phyloP scores from a whole-genome alignment of 164 flowering plant species.

The Platanus orientalis region DNA sequence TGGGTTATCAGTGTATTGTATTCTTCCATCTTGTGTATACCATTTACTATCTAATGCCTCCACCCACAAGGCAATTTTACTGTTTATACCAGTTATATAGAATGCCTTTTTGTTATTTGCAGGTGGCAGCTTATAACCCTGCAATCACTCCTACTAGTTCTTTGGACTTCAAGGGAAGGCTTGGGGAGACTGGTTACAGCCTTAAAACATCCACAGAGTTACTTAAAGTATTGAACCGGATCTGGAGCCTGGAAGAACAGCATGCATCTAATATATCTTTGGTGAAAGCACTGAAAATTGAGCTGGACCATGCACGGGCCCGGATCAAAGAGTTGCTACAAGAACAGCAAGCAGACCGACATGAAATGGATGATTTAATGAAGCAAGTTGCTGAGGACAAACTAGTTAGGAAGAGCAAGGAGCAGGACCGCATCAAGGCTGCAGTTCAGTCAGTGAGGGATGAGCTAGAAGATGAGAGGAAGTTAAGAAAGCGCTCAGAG shows the following conservation, averaged over 20 bases:
- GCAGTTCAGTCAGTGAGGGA: constrained; percentile 49
- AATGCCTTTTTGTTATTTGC: constrained; percentile 13
- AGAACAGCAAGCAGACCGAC: constrained; percentile 49
- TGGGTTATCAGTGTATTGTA: too few species aligned
- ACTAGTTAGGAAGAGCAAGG: constrained; percentile 47
- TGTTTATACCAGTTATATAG: not conserved
- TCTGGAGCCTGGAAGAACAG: constrained; percentile 88
- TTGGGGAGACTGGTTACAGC: constrained; percentile 38
- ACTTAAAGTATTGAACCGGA: constrained; percentile 66
- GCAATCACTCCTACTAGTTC: constrained; percentile 63
- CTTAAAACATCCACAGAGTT: constrained; percentile 77
- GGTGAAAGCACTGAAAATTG: constrained; percentile 55
- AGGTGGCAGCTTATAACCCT: constrained; percentile 62
- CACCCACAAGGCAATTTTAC: not conserved
- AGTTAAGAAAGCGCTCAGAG: constrained; percentile 63
- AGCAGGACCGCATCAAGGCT: constrained; percentile 45
- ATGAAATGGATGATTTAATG: constrained; percentile 49
- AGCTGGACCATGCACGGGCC: constrained; percentile 44
- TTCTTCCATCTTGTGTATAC: not conserved
- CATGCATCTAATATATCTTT: constrained; percentile 52
- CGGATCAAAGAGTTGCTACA: constrained; percentile 44
- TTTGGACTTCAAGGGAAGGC: constrained; percentile 37
- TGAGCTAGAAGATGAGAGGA: constrained; percentile 71
- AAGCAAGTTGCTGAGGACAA: constrained; percentile 65
- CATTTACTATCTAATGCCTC: not conserved